Conservation (phyloP, 257 asterid genomes). For the Linderniella brevidens region DNA sequence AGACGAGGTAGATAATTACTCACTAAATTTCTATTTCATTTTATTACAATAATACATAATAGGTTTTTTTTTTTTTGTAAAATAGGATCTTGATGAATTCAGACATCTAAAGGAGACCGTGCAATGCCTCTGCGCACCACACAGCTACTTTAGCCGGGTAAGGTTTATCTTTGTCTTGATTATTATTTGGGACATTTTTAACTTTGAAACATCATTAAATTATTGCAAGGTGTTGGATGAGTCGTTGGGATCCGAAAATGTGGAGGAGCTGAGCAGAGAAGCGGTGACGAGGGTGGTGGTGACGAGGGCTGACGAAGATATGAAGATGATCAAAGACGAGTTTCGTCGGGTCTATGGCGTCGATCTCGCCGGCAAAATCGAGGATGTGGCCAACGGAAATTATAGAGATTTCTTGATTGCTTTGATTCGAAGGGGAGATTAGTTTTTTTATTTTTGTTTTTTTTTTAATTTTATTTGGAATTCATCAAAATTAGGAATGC, state of each 20-base stretch:
- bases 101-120: constrained; percentile 22
- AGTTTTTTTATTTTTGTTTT: neutral
- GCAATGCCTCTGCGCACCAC: constrained; percentile 55
- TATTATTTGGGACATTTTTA: too few relatives aligned
- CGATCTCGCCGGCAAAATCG: constrained; percentile 31
- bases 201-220: too few relatives aligned
- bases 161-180: neutral
- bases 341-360: constrained; percentile 21
- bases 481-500: too few relatives aligned
- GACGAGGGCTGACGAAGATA: constrained; percentile 57
- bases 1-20: constrained; percentile 38
- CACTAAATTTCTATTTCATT: neutral
- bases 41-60: neutral
- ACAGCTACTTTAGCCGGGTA: constrained; percentile 49
- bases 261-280: constrained; percentile 39
- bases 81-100: constrained; percentile 37
- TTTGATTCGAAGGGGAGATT: constrained; percentile 38
- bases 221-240: neutral
- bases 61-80: neutral
- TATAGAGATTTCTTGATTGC: constrained; percentile 68
- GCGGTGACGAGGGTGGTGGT: constrained; percentile 50
- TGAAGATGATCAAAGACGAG: constrained; percentile 56
- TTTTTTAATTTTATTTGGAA: too few relatives aligned
- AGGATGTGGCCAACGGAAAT: constrained; percentile 58
- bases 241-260: neutral